These are phyloP conservation scores for Wallacemonas collosoma DNA, from an alignment of 208 protist species.

Conservation along the genomic window DNA sequence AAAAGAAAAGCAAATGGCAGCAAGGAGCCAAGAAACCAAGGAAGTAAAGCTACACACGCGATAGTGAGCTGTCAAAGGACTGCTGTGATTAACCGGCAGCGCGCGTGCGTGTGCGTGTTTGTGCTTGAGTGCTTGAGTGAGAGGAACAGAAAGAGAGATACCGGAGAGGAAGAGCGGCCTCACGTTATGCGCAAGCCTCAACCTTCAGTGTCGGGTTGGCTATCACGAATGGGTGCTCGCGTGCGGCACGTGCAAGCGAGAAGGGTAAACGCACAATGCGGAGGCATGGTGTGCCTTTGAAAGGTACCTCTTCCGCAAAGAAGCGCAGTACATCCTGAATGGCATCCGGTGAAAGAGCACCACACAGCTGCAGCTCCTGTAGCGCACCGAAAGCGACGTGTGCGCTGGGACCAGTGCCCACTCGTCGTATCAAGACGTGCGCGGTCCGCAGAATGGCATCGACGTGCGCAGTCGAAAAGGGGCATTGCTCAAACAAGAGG, in stretches of 20 bases:
- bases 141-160: too few species aligned
- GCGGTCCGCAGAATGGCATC: constrained; percentile 49
- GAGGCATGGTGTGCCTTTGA: constrained; percentile 1
- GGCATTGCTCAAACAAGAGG: constrained; percentile 65
- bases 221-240: constrained; percentile 42
- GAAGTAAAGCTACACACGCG: too few species aligned
- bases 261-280: constrained; percentile 35
- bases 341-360: constrained; percentile 51
- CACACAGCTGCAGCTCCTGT: constrained; percentile 66
- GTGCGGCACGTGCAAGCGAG: constrained; percentile 25
- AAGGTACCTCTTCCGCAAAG: constrained; percentile 43
- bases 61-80: too few species aligned
- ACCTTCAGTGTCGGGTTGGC: constrained; percentile 21
- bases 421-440: constrained; percentile 10
- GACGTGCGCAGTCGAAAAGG: constrained; percentile 52
- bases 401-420: background rate
- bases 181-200: constrained; percentile 2
- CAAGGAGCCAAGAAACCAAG: too few species aligned
- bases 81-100: too few species aligned
- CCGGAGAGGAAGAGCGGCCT: too few species aligned
- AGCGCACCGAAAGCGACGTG: constrained; percentile 26
- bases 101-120: too few species aligned
- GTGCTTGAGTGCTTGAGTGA: too few species aligned
- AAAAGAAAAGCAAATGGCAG: too few species aligned
- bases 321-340: constrained; percentile 55